These are phyloP conservation scores for Streptanthus diversifolius DNA, from an alignment of 345 rosid genomes.

Conservation along the genomic window DNA sequence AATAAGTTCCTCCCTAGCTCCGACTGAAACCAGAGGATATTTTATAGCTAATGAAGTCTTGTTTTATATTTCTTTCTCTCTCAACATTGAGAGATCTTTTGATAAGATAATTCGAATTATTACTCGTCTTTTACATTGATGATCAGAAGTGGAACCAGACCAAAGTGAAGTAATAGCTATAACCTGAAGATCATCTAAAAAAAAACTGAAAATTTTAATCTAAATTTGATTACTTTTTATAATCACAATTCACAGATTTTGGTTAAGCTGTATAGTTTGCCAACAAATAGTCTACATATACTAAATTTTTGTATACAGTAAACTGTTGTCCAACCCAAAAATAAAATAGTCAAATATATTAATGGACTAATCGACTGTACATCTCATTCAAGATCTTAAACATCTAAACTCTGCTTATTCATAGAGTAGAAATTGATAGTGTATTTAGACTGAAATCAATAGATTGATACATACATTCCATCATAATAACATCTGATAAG, in stretches of 20 bases:
- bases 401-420: neutral
- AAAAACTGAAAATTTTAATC: neutral
- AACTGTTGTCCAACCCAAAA: too few species aligned
- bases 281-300: too few species aligned
- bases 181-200: neutral
- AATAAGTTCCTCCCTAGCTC: slow-evolving; percentile 80
- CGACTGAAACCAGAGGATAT: slow-evolving; percentile 34
- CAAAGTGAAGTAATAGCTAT: neutral
- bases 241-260: too few species aligned
- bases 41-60: neutral
- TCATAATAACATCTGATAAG: neutral
- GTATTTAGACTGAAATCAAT: neutral
- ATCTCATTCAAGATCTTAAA: neutral
- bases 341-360: neutral
- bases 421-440: neutral
- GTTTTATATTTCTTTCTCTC: neutral
- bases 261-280: too few species aligned
- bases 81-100: slow-evolving; percentile 22
- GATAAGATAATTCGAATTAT: neutral
- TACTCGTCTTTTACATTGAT: neutral
- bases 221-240: too few species aligned
- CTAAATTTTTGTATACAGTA: too few species aligned
- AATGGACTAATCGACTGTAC: neutral
- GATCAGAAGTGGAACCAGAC: neutral
- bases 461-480: too few species aligned